Percentiles rank a stretch among this genome's conserved stretches.
Evolutionary conservation across 2,329 filamentous ascomycete genomes (phyloP).

Genomic region (Escovopsis sp.): DNA sequence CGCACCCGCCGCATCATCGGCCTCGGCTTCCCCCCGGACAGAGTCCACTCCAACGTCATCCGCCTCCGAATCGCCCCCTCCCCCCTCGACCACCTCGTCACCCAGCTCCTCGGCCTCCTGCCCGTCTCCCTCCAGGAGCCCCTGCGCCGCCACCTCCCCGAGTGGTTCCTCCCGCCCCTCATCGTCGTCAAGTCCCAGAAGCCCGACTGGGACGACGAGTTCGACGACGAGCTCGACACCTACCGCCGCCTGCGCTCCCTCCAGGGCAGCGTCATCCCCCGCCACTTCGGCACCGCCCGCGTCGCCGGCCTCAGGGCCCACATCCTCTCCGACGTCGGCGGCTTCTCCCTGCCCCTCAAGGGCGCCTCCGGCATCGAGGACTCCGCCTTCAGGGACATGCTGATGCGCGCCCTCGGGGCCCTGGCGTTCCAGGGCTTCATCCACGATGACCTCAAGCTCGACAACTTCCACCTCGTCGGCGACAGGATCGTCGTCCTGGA

Average conservation of each 20-base stretch:
- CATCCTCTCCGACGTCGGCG: conserved; percentile 13
- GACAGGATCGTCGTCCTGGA: conserved; percentile 10
- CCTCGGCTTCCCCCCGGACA: conserved; percentile 3
- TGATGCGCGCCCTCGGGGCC: conserved; percentile 13
- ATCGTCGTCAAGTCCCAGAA: conserved; percentile 11
- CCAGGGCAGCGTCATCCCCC: conserved; percentile 12
- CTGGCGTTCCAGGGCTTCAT: conserved; percentile 7
- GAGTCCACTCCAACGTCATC: conserved; percentile 10
- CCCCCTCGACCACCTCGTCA: conserved; percentile 2
- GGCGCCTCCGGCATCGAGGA: conserved; percentile 9
- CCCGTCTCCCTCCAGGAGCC: conserved; percentile 3
- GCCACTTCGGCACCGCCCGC: conserved; percentile 8
- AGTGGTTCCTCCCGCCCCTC: conserved; percentile 7
- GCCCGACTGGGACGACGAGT: conserved; percentile 14
- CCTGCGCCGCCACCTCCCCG: conserved; percentile 6
- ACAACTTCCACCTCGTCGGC: conserved; percentile 10
- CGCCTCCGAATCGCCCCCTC: conserved; percentile 5
- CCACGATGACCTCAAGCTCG: conserved; percentile 11
- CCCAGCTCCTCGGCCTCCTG: conserved; percentile 4
- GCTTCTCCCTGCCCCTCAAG: conserved; percentile 8
- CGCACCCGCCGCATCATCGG: conserved; percentile 6
- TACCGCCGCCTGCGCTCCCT: conserved; percentile 10
- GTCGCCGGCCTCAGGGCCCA: conserved; percentile 10
- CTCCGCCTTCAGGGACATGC: conserved; percentile 11
- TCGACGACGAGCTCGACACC: conserved; percentile 10